Evolutionary conservation across 2,329 filamentous ascomycete genomes (phyloP).

Genomic region (Penicillium crustosum): DNA sequence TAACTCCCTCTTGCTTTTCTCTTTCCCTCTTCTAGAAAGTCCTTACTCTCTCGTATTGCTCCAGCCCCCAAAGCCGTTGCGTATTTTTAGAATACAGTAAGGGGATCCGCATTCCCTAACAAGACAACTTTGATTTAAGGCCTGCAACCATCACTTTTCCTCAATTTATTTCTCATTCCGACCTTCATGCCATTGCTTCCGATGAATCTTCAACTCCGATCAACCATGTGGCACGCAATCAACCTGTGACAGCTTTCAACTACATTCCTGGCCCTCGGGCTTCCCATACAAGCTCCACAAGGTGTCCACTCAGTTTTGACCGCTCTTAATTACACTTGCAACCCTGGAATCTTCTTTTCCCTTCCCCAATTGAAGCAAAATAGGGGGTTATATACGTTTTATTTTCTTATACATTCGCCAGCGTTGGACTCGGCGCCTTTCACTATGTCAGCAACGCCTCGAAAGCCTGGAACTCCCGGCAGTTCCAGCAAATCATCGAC

Average conservation of each 20-base stretch:
- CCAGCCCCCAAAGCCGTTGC: constrained; percentile 16
- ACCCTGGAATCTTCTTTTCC: constrained; percentile 11
- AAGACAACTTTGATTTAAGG: constrained; percentile 13
- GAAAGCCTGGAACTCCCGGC: constrained; percentile 42
- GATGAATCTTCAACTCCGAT: constrained; percentile 20
- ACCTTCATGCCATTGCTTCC: constrained; percentile 14
- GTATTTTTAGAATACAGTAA: constrained; percentile 30
- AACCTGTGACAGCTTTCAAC: constrained; percentile 25
- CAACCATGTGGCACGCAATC: constrained; percentile 26
- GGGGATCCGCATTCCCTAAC: constrained; percentile 27
- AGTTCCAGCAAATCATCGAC: constrained; percentile 35
- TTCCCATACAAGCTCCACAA: constrained; percentile 22
- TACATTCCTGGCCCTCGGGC: constrained; percentile 14
- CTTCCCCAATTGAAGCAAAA: not conserved
- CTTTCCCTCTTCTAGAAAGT: constrained; percentile 1
- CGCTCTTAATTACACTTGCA: constrained; percentile 22
- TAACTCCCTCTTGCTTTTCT: not conserved
- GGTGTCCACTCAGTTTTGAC: constrained; percentile 28
- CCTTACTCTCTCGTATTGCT: constrained; percentile 10
- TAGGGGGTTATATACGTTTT: constrained; percentile 4
- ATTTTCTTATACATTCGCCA: constrained; percentile 15
- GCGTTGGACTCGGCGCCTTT: constrained; percentile 18
- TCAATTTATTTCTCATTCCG: constrained; percentile 21
- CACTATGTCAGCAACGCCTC: constrained; percentile 46
- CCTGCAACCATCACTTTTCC: constrained; percentile 18